Evolutionary conservation across 179 eudicot genomes (phyloP), one percentile per base, ranked within the genome.

Genomic region (Beta lomatogona): DNA sequence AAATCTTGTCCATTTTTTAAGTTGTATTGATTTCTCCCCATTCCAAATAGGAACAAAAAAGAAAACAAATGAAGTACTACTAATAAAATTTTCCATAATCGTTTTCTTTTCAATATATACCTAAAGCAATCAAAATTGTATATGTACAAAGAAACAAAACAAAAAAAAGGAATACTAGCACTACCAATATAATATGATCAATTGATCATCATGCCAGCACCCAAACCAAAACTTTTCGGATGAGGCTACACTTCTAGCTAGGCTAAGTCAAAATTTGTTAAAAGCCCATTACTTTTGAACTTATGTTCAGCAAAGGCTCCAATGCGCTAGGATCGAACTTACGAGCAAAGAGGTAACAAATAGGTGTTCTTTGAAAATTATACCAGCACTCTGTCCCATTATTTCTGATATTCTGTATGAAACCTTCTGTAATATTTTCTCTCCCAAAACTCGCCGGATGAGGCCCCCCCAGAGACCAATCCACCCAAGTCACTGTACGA

Each of bases 401-500:
- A 65, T 87, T 87, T 83, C 95, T 89, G 57, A 93, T 79, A 28
- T 83, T 83, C 84, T 83, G 83, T 19, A 93, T 89, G 46, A 89
- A 88, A 25, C 81, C 71, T 72, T 84, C 92, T 5, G 96, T 92
- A n/a, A 92, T 85, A 78, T 93, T 88, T 13, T 53, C 91, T 44
- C 81, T 84, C 6, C 79, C 88, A 77, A 84, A 92, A n/a, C 82
- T 82, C 1, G 90, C 92, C 16, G 97, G 97, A 72, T 93, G 97
- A 36, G 97, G 97, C 9, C 91, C 93, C 13, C 88, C 82, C 19
- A 73, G 9, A 1, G 97, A 90, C 97, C 97, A 93, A 73, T 92
- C 93, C 3, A 90, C 95, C 84, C 87, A 93, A n/a, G 97, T 93
- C 66, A 93, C 91, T 0, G 90, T 86, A 13, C 97, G 89, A 81